phyloP scores from a whole-genome alignment of 2,329 filamentous ascomycete genomes.

The Sclerotinia minor region DNA sequence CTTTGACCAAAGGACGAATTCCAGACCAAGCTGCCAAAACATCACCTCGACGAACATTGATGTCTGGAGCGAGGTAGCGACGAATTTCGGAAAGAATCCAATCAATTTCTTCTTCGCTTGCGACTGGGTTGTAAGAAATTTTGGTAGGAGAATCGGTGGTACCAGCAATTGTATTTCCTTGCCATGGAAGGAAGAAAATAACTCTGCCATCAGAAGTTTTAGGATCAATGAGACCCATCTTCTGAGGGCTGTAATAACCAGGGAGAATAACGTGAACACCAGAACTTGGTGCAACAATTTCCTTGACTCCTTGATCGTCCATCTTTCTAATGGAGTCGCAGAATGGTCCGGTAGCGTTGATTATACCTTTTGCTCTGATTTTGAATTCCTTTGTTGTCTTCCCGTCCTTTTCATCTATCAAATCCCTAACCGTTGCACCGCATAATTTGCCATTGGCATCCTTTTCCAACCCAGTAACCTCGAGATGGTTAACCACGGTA shows the following conservation, averaged over 20 bases:
- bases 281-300: conserved; percentile 82
- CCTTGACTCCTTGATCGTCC: conserved; percentile 69
- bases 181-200: conserved; percentile 92
- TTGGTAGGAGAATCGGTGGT: conserved; percentile 78
- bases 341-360: conserved; percentile 89
- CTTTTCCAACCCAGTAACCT: conserved; percentile 76
- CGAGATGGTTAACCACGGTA: conserved; percentile 80
- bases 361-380: conserved; percentile 75
- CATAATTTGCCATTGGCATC: conserved; percentile 70
- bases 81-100: conserved; percentile 86
- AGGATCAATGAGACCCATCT: conserved; percentile 87
- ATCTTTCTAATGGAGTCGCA: conserved; percentile 83
- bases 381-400: conserved; percentile 62
- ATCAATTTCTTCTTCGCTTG: conserved; percentile 79
- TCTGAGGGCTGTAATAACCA: conserved; percentile 79
- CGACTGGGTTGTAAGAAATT: conserved; percentile 72
- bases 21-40: conserved; percentile 90
- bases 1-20: conserved; percentile 81
- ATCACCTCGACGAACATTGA: conserved; percentile 80
- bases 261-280: conserved; percentile 86
- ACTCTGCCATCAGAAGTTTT: conserved; percentile 84
- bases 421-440: conserved; percentile 72
- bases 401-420: conserved; percentile 65
- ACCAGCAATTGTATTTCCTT: conserved; percentile 87
- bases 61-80: conserved; percentile 79